phyloP scores from a whole-genome alignment of 768 basidiomycete genomes.

The Hysterangium stoloniferum region DNA sequence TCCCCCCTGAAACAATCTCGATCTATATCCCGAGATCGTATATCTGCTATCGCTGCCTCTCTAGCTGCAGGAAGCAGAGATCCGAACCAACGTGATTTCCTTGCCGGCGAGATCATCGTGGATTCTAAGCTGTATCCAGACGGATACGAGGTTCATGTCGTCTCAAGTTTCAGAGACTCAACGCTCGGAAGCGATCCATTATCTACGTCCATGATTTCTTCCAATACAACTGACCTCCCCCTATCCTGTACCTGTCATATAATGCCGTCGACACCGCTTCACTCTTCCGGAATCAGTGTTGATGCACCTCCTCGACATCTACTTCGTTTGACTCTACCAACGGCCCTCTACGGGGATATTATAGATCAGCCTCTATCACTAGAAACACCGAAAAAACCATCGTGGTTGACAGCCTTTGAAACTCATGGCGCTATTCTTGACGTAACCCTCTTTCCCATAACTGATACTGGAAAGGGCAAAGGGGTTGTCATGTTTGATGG shows the following conservation, averaged over 20 bases:
- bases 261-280: conserved; percentile 74
- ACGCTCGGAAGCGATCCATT: not conserved
- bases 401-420: conserved; percentile 64
- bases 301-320: conserved; percentile 60
- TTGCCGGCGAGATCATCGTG: conserved; percentile 72
- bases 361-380: conserved; percentile 74
- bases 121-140: conserved; percentile 75
- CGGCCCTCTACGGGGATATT: conserved; percentile 68
- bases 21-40: not conserved
- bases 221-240: conserved; percentile 34
- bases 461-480: conserved; percentile 24
- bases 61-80: conserved; percentile 56
- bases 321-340: conserved; percentile 71
- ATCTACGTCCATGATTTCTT: conserved; percentile 13
- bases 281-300: conserved; percentile 57
- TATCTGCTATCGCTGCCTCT: conserved; percentile 14
- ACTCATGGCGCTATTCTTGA: conserved; percentile 47
- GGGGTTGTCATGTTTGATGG: conserved; percentile 32
- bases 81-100: conserved; percentile 47
- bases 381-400: conserved; percentile 55
- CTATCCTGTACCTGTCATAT: conserved; percentile 58
- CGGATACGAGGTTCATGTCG: conserved; percentile 55
- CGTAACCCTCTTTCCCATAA: conserved; percentile 43
- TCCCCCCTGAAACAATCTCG: not conserved
- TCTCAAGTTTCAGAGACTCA: conserved; percentile 23